Base-by-base conservation (phyloP, 495 filamentous ascomycete genomes). In the Penicillium silybi region DNA sequence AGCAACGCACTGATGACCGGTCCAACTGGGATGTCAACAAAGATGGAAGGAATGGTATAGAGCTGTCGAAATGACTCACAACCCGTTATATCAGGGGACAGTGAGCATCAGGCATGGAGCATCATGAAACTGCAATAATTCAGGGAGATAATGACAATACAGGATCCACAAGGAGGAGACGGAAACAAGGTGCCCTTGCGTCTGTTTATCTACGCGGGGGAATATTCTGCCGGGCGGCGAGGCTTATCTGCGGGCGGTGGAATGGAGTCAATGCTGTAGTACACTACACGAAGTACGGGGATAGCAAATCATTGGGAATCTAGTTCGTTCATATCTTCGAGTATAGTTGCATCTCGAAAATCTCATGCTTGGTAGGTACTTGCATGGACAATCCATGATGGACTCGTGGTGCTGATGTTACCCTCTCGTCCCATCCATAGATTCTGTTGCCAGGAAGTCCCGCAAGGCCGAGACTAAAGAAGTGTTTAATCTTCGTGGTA, bases 401-500 rank as follows among this genome's bases (percentile, higher is more conserved):
- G 29, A 20, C 22, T 18, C 6, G 6, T 15, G n/a, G n/a, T 23
- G 11, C 26, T 27, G 20, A 6, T 19, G 15, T 26, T 2, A 15
- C 4, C 9, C n/a, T 44, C 43, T 6, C 2, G 17, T 43, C 41
- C 41, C 25, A 15, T 22, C 8, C 43, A 46, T 46, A 13, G 19
- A 44, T 9, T 9, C 42, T 13, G 3, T 42, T 5, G 16, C 40
- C 17, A 4, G 38, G 1, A 27, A 38, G 20, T 39, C 17, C 9
- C 6, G 16, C 22, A 18, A 4, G n/a, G 1, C 23, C n/a, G 44
- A 19, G 16, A 51, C 27, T 4, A 29, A 20, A 25, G 20, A 41
- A n/a, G 15, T 1, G 20, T 43, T 61, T 76, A 86, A 13, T 85
- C 83, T 62, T 88, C 85, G 45, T 89, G 65, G 60, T 86, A 95